Conservation (phyloP, 2,329 filamentous ascomycete genomes). For the Apiospora koreana region DNA sequence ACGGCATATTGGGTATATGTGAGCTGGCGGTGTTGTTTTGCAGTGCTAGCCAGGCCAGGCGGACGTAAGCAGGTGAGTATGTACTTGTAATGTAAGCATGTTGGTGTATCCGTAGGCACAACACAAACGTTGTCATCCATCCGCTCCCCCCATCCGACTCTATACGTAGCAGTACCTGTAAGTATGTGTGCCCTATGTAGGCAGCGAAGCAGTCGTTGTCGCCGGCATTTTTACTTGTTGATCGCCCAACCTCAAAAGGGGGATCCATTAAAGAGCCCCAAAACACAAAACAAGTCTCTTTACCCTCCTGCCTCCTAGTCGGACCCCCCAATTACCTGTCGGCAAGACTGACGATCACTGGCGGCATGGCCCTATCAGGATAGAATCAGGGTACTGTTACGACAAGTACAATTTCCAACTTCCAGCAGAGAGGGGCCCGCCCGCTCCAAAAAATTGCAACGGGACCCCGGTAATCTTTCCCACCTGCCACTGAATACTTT, state of each 20-base stretch:
- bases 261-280: background rate
- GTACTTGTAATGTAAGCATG: background rate
- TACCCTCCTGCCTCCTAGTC: background rate
- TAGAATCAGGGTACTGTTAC: background rate
- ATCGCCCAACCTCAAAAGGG: background rate
- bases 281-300: conserved; percentile 6
- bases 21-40: background rate
- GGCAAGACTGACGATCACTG: conserved; percentile 11
- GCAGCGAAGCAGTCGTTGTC: no score
- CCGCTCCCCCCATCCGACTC: background rate
- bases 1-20: no score
- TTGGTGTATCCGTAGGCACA: background rate
- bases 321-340: conserved; percentile 2
- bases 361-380: conserved; percentile 1
- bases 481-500: conserved; percentile 7
- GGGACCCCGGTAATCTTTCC: background rate
- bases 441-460: conserved; percentile 12
- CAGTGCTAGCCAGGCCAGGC: background rate
- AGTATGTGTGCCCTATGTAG: no score
- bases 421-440: conserved; percentile 7
- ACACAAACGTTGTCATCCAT: background rate
- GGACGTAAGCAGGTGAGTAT: background rate
- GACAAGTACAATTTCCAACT: conserved; percentile 6
- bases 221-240: no score
- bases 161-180: no score